phyloP scores from a whole-genome alignment of 1,284 basidiomycete genomes.

The Naganishia sp. region DNA sequence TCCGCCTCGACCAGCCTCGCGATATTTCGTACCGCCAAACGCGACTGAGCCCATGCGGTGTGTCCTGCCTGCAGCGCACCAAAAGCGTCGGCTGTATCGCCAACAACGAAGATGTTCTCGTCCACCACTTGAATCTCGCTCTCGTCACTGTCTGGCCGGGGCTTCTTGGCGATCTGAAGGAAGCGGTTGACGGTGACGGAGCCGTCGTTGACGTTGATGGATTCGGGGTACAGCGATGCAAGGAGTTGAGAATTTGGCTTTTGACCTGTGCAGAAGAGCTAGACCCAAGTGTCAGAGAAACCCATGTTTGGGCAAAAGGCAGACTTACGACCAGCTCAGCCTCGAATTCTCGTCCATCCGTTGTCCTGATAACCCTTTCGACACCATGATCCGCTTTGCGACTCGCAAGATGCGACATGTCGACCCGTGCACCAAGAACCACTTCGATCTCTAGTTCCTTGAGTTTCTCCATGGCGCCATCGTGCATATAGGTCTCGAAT shows the following conservation, averaged over 20 bases:
- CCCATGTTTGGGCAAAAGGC: not conserved
- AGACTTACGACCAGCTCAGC: constrained; percentile 65
- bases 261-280: constrained; percentile 77
- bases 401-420: constrained; percentile 44
- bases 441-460: constrained; percentile 52
- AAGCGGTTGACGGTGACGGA: constrained; percentile 61
- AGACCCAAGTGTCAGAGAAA: constrained; percentile 28
- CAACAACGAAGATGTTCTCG: constrained; percentile 53
- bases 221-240: constrained; percentile 53
- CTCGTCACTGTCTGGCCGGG: constrained; percentile 34
- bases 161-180: constrained; percentile 58
- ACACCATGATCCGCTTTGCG: constrained; percentile 44
- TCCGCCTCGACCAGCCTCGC: constrained; percentile 42
- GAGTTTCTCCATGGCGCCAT: constrained; percentile 46
- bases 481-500: constrained; percentile 46
- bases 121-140: constrained; percentile 26
- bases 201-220: constrained; percentile 57
- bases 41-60: constrained; percentile 64
- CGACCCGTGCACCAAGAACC: constrained; percentile 52
- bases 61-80: constrained; percentile 63
- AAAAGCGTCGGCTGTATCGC: constrained; percentile 54
- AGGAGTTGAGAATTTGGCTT: constrained; percentile 64
- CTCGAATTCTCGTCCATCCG: constrained; percentile 62
- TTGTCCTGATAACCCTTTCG: constrained; percentile 57
- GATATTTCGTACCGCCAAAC: constrained; percentile 52